These are phyloP conservation scores for Fusarium staphyleae DNA, from an alignment of 2,329 filamentous ascomycete genomes.

Conservation along the genomic window DNA sequence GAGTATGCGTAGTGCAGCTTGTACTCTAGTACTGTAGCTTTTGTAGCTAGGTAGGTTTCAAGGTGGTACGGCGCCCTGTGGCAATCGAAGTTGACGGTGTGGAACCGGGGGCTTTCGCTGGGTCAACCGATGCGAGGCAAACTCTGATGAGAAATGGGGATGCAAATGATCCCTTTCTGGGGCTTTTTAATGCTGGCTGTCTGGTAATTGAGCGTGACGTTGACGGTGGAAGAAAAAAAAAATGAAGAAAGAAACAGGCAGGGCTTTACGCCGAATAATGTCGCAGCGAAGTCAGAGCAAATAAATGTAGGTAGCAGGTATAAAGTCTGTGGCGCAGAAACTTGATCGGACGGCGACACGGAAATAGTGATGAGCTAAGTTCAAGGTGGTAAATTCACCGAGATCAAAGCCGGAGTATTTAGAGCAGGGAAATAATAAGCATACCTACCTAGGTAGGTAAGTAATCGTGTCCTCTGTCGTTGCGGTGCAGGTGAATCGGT, in stretches of 20 bases:
- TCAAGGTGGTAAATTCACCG: not conserved
- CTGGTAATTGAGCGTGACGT: slow-evolving; percentile 8
- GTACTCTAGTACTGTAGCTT: slow-evolving; percentile 22
- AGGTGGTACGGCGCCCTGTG: slow-evolving; percentile 5
- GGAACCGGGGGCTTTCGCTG: slow-evolving; percentile 40
- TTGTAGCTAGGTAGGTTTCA: slow-evolving; percentile 6
- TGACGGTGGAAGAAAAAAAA: not conserved
- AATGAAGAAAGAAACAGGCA: slow-evolving; percentile 1
- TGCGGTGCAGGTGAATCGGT: not conserved
- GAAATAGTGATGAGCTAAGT: slow-evolving; percentile 21
- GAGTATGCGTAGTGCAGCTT: slow-evolving; percentile 20
- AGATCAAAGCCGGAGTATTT: slow-evolving; percentile 5
- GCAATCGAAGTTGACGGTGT: slow-evolving; percentile 25
- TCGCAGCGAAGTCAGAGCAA: slow-evolving; percentile 9
- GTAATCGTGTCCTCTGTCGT: not conserved
- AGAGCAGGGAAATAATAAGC: no score
- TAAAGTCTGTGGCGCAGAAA: slow-evolving; percentile 14
- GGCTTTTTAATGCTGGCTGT: slow-evolving; percentile 16
- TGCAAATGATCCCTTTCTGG: slow-evolving; percentile 7
- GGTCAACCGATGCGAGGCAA: slow-evolving; percentile 39
- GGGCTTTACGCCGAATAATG: slow-evolving; percentile 13
- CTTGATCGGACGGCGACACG: slow-evolving; percentile 21
- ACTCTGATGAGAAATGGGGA: slow-evolving; percentile 35
- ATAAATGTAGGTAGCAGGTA: slow-evolving; percentile 12
- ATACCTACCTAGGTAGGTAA: no score